These are phyloP conservation scores for Crithidia thermophila DNA, from an alignment of 208 protist species.

Conservation along the genomic window DNA sequence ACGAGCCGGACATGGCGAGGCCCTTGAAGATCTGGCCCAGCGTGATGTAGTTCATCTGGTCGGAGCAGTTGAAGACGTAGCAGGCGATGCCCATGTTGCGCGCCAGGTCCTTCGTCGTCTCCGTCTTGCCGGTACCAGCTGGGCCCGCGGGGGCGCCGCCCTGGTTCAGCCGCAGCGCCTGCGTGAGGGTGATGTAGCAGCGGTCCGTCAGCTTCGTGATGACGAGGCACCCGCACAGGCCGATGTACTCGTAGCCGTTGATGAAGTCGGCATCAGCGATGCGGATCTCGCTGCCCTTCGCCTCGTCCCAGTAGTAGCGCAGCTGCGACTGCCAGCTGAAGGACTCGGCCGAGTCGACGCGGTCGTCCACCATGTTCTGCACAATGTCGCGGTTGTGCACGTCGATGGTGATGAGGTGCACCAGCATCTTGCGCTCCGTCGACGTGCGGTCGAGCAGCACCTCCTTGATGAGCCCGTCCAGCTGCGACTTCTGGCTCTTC, in stretches of 20 bases:
- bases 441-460: constrained; percentile 93
- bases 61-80: constrained; percentile 98
- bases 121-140: constrained; percentile 95
- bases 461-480: constrained; percentile 95
- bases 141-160: constrained; percentile 94
- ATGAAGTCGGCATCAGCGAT: constrained; percentile 98
- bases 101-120: constrained; percentile 96
- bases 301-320: constrained; percentile 96
- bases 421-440: constrained; percentile 97
- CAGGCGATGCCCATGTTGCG: constrained; percentile 94
- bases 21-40: constrained; percentile 98
- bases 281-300: constrained; percentile 94
- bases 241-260: constrained; percentile 99
- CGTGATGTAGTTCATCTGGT: constrained; percentile 99
- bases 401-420: constrained; percentile 98
- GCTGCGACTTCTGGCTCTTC: constrained; percentile 94
- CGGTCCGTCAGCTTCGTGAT: constrained; percentile 99
- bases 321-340: constrained; percentile 99
- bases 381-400: constrained; percentile 97
- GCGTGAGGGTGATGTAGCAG: constrained; percentile 98
- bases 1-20: constrained; percentile 95
- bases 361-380: constrained; percentile 94
- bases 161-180: constrained; percentile 92
- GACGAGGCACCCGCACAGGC: constrained; percentile 97
- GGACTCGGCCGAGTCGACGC: constrained; percentile 90